Conservation (phyloP, 2,329 filamentous ascomycete species). For the Trichoderma harzianum region DNA sequence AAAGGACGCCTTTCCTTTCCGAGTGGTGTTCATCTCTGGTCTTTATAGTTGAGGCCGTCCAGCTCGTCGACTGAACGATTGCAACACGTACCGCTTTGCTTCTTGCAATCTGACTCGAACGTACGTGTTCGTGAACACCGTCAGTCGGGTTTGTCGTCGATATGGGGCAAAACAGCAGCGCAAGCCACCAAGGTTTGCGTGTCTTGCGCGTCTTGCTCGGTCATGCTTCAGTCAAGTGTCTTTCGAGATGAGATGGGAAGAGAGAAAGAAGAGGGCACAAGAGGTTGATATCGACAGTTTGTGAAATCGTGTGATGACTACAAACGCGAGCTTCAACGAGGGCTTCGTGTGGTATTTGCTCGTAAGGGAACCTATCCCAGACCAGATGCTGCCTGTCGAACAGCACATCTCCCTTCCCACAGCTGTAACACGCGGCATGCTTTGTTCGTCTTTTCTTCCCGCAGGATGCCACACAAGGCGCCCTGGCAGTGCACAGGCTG, state of each 20-base stretch:
- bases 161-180: not conserved
- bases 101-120: not conserved
- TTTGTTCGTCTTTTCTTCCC: slow-evolving; percentile 6
- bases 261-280: not conserved
- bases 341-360: not conserved
- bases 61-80: not conserved
- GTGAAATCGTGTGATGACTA: not conserved
- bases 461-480: not conserved
- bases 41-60: not conserved
- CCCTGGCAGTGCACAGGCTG: not conserved
- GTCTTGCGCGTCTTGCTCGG: not conserved
- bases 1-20: not conserved
- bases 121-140: not conserved
- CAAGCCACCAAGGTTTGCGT: not conserved
- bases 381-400: not conserved
- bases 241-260: not conserved
- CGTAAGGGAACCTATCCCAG: not conserved
- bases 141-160: not conserved
- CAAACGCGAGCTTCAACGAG: not conserved
- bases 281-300: not conserved
- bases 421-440: slow-evolving; percentile 9
- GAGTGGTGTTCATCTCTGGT: not conserved
- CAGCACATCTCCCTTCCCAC: not conserved
- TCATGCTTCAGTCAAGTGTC: not conserved
- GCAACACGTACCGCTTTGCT: not conserved